Evolutionary conservation across 139 green algal species (phyloP).

Genomic region (Tetraselmis striata): DNA sequence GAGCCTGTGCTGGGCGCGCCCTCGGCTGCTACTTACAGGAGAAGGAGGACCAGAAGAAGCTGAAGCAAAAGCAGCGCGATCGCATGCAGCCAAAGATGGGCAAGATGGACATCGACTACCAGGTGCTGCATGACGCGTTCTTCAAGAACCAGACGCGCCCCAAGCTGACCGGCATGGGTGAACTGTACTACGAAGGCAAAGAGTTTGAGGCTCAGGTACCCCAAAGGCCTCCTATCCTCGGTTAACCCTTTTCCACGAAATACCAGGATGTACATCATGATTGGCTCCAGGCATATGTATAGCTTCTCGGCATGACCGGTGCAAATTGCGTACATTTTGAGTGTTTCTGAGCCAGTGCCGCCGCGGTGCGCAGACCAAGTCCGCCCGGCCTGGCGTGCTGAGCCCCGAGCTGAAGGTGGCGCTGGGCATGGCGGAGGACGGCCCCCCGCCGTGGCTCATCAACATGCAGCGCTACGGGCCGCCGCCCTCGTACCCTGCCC

Average conservation of each 20-base stretch:
- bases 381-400: constrained; percentile 58
- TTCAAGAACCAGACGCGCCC: constrained; percentile 97
- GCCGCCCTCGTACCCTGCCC: constrained; percentile 86
- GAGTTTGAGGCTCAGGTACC: constrained; percentile 40
- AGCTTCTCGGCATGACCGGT: no score
- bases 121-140: constrained; percentile 96
- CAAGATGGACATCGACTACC: constrained; percentile 97
- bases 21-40: no score
- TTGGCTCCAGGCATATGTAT: no score
- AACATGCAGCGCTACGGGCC: constrained; percentile 93
- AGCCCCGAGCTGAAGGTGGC: constrained; percentile 64
- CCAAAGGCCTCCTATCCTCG: background rate
- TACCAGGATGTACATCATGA: constrained; percentile 7
- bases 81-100: constrained; percentile 85
- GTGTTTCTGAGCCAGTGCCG: background rate
- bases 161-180: constrained; percentile 71
- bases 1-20: no score
- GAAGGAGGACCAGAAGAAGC: constrained; percentile 75
- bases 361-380: constrained; percentile 28
- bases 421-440: constrained; percentile 74
- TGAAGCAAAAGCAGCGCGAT: constrained; percentile 79
- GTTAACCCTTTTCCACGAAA: background rate
- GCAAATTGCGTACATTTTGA: no score
- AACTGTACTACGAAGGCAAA: constrained; percentile 97
- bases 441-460: constrained; percentile 92